Base-by-base conservation (phyloP, 805 yeast genomes). In the Phaffomyces thermotolerans region DNA sequence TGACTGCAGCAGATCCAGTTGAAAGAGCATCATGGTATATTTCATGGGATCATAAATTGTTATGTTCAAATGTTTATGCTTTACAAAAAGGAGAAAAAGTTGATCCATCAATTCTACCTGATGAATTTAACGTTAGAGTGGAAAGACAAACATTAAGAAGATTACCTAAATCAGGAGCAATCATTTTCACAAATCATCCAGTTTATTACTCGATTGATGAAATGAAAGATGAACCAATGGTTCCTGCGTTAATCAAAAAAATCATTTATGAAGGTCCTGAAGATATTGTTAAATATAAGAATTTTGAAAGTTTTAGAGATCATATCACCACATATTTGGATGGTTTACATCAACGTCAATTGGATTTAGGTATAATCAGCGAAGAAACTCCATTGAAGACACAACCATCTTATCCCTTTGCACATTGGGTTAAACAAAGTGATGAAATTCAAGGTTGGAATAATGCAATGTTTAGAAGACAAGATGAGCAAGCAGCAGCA, bases 21-120 rank as follows among this genome's bases (percentile, higher is more conserved):
- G 89, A 82, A 56, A 71, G 90, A 53, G 88, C 88, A 2, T 75
- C 84, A 4, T 82, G 84, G 84, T 81, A 79, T 56, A 75, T 81
- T 36, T 69, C 86, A 3, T 82, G 87, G 88, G 89, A 82, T 57
- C 80, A 79, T 54, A 75, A 77, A 53, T 64, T 81, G 49, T 66
- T 75, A 41, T 59, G 73, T 42, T 78, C 75, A 49, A 76, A 73
- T 47, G 75, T 81, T 23, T 79, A 80, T 59, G 73, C 75, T 22
- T 55, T 73, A 39, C 52, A 62, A 36, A 62, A 56, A 7, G 72
- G 66, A 27, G 81, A 77, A 27, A 68, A 68, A 42, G 71, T 73
- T 24, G 63, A 73, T 30, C 60, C 72, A 3, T 69, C 68, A 42
- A 50, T 72, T 24, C 53, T 58, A 31, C 80, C 79, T 24, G 65